Evolutionary conservation across 192 early-diverging fungal genomes (phyloP), one percentile per base, ranked within the genome.

Genomic region (Coemansia sp.): DNA sequence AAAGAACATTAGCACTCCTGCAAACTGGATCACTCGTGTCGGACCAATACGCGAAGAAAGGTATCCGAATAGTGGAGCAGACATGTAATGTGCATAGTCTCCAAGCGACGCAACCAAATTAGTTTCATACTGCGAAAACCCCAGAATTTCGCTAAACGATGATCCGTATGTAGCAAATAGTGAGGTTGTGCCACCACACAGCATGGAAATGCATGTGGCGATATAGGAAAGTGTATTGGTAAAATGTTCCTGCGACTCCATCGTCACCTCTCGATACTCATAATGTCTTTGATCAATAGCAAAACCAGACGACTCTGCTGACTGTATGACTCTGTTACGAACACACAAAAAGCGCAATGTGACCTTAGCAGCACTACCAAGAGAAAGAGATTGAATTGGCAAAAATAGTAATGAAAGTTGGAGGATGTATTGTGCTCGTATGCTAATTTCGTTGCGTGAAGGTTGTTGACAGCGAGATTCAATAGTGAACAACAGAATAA

Each of bases 21-120:
- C 83, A 0, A 63, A 22, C 27, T 70, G 67, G n/a, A 73, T 65
- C 17, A 75, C 72, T 5, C 61, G 67, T 24, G 64, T 70, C 1
- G 84, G 70, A 0, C 85, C 82, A 61, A 72, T 68, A 6, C 68
- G 72, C 42, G 86, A 73, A 7, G 80, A 69, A 8, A 87, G 62
- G 59, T 71, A 71, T 14, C 88, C 88, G 52, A 84, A 80, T 19
- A 88, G 51, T n/a, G 88, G 88, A 8, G 80, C 88, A 1, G 70
- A 76, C 54, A 91, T 79, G 71, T 87, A 91, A 63, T 87, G 76
- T 7, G 88, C 90, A 54, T 88, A 88, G 64, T 89, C 87, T 31
- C 86, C 87, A 9, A 76, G 56, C 22, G 84, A 86, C 6, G 88
- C 90, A 1, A 91, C 83, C 19, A 85, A 55, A 70, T 87, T 89